A percentile compares a stretch with the other conserved stretches of the same genome.
These are phyloP conservation scores for Coemansia erecta DNA, from an alignment of 192 early-diverging fungal genomes.

Conservation along the genomic window DNA sequence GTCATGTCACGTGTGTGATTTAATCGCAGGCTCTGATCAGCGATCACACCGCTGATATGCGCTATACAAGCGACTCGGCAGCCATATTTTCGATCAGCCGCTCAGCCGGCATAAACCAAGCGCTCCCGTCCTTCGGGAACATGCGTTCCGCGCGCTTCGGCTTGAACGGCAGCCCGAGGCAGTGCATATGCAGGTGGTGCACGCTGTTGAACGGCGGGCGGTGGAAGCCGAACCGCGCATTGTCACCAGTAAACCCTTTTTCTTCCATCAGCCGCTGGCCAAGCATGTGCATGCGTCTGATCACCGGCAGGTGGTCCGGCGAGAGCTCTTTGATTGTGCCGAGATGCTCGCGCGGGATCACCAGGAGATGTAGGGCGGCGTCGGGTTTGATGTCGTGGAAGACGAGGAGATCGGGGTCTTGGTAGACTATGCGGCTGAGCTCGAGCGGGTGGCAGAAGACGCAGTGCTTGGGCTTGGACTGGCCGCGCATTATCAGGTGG, in stretches of 20 bases:
- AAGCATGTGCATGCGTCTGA: constrained; percentile 36
- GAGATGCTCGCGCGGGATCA: constrained; percentile 39
- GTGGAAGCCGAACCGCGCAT: constrained; percentile 47
- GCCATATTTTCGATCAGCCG: constrained; percentile 15
- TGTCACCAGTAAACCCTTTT: constrained; percentile 24
- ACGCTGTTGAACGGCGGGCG: constrained; percentile 51
- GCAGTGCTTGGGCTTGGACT: constrained; percentile 31
- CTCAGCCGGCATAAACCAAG: constrained; percentile 26
- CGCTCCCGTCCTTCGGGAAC: constrained; percentile 27
- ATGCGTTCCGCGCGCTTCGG: constrained; percentile 24
- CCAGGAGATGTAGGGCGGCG: constrained; percentile 38
- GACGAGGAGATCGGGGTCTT: constrained; percentile 31
- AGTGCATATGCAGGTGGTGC: constrained; percentile 54
- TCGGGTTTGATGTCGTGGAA: constrained; percentile 52
- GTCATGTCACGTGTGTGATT: neutral
- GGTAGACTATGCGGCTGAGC: constrained; percentile 35
- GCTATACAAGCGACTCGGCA: neutral
- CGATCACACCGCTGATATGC: neutral
- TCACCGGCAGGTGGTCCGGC: constrained; percentile 22
- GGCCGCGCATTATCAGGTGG: constrained; percentile 37
- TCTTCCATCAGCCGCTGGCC: constrained; percentile 33
- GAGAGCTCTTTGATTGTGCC: constrained; percentile 44
- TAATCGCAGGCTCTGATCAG: constrained; percentile 3
- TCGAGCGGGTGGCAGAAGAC: constrained; percentile 41
- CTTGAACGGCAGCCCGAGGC: constrained; percentile 46